Percentiles rank a stretch among this genome's conserved stretches.
phyloP scores from a whole-genome alignment of 2,329 filamentous ascomycete species.

The Aphanocladium album region DNA sequence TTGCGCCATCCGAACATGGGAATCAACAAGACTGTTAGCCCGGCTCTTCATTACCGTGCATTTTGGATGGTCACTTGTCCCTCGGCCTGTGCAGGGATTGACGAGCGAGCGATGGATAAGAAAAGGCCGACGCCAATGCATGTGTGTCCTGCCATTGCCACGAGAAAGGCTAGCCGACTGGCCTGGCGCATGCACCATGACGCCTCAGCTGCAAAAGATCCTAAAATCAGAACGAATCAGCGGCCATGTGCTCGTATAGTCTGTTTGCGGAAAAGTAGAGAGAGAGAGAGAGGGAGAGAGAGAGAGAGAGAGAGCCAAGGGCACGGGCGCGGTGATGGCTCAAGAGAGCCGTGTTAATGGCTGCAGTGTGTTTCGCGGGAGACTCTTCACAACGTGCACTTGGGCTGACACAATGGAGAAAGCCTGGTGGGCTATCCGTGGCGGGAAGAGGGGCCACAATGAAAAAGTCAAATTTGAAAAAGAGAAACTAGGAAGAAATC shows the following conservation, averaged over 20 bases:
- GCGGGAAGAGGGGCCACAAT: neutral
- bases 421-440: neutral
- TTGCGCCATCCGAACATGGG: conserved; percentile 7
- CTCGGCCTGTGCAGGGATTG: neutral
- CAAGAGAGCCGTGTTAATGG: neutral
- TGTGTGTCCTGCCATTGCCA: neutral
- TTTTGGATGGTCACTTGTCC: neutral
- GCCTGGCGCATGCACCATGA: conserved; percentile 3
- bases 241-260: neutral
- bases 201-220: neutral
- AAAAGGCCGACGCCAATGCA: neutral
- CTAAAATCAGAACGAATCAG: neutral
- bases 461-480: neutral
- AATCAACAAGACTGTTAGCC: neutral
- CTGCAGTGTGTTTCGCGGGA: neutral
- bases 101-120: neutral
- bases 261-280: neutral
- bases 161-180: neutral
- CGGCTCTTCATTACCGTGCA: neutral
- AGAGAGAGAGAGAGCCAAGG: no score
- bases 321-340: neutral
- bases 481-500: neutral
- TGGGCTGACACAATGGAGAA: neutral
- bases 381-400: neutral
- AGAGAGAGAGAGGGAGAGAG: no score